Percentiles rank a stretch among this genome's conserved stretches.
Evolutionary conservation across 257 asterid species (phyloP).

Genomic region (Solanum habrochaites): DNA sequence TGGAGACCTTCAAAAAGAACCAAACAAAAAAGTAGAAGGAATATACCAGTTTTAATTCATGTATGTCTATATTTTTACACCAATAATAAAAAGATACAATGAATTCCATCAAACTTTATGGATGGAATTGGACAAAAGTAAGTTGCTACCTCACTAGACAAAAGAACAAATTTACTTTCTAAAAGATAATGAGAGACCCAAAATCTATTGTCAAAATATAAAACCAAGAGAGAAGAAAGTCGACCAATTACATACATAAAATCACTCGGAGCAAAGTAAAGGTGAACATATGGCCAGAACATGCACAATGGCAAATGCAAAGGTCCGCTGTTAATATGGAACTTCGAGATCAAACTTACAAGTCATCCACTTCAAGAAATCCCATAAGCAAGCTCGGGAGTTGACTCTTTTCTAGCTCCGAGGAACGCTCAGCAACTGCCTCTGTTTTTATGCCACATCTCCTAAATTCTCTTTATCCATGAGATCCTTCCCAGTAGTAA

Average conservation of each 20-base stretch:
- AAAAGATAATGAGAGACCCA: neutral
- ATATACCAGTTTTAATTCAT: too few species aligned
- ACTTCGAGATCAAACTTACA: slow-evolving; percentile 29
- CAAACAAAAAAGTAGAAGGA: too few species aligned
- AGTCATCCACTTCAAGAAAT: slow-evolving; percentile 89
- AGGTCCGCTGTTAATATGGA: neutral
- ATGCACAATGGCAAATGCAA: neutral
- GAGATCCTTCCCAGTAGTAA: slow-evolving; percentile 99
- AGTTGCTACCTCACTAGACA: neutral
- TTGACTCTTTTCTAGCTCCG: slow-evolving; percentile 78
- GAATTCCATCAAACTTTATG: too few species aligned
- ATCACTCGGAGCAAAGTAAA: neutral
- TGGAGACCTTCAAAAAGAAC: too few species aligned
- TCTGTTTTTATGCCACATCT: slow-evolving; percentile 66
- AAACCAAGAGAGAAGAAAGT: neutral
- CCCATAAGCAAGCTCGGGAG: slow-evolving; percentile 82
- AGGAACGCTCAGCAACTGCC: slow-evolving; percentile 60
- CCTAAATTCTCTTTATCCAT: slow-evolving; percentile 98
- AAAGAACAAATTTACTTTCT: neutral
- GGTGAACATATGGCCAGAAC: neutral
- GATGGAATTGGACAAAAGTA: neutral
- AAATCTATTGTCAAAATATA: neutral
- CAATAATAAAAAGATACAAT: too few species aligned
- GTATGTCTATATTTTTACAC: too few species aligned
- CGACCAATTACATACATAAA: neutral